Base-by-base conservation (phyloP, 1,284 basidiomycete species). In the Mycosarcoma maydis region DNA sequence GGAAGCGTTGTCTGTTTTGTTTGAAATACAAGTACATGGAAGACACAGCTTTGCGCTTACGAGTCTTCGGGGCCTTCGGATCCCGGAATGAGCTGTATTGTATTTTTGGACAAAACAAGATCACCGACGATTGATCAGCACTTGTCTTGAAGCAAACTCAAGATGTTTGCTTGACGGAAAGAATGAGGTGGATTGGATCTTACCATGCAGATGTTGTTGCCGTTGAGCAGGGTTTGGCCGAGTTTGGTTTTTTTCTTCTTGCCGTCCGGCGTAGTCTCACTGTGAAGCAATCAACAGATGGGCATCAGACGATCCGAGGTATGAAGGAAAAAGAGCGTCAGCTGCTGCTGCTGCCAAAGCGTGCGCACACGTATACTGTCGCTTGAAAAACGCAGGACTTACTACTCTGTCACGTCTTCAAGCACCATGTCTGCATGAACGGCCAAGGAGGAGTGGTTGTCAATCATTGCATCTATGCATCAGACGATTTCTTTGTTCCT, bases 171-270 rank as follows among this genome's bases (percentile, higher is more conserved):
- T n/a, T n/a, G n/a, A n/a, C n/a, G n/a, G n/a, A n/a, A n/a, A n/a
- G 71, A 13, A 73, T 61, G 39, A 73, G 71, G 67, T 73, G 42
- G 4, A 19, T n/a, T 17, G n/a, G 1, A 8, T 16, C 78, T 85
- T 56, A 95, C 94, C 90, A 98, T 96, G 80, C 93, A 94, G 56
- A 98, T 98, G 76, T 96, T 97, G 84, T 96, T 97, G 10, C 95
- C 95, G 78, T 98, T 98, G 59, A 98, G 83, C 40, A 98, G 85
- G 19, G 95, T 98, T 84, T 97, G 92, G 5, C 89, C 87, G 20
- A 98, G 86, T 62, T 89, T 87, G 9, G 90, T 96, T 83, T 88
- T 89, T 80, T 88, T 88, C 81, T 91, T 92, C 65, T 86, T 84
- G 3, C 94, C 95, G 82, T 90, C 85, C 5, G 91, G 85, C 5